Evolutionary conservation across 352 stramenopile genomes (phyloP).

Genomic region (Phytophthora pisi): DNA sequence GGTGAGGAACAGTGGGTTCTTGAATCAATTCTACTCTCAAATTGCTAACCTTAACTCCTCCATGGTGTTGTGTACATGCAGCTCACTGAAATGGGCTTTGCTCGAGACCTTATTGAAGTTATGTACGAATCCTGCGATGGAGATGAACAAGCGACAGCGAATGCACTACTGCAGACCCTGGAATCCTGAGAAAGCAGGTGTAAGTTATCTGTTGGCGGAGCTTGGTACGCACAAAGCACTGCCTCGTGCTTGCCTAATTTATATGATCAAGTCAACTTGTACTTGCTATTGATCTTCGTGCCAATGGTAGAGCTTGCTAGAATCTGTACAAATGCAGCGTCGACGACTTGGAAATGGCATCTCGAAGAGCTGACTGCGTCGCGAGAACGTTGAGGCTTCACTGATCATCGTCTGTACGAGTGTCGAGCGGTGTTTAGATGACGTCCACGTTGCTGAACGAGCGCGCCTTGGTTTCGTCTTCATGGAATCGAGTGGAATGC

Average conservation of each 20-base stretch:
- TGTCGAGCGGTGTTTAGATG: neutral
- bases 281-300: neutral
- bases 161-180: slow-evolving; percentile 65
- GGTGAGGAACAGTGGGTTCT: slow-evolving; percentile 28
- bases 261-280: neutral
- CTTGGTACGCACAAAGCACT: neutral
- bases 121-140: slow-evolving; percentile 70
- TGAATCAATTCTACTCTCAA: neutral
- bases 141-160: slow-evolving; percentile 59
- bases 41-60: neutral
- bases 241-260: neutral
- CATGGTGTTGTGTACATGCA: slow-evolving; percentile 21
- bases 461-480: slow-evolving; percentile 22
- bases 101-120: slow-evolving; percentile 45
- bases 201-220: neutral
- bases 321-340: neutral
- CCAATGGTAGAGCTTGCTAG: too few species aligned
- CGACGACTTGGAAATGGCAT: neutral
- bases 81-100: slow-evolving; percentile 70
- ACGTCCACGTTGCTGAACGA: slow-evolving; percentile 22
- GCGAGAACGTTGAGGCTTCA: too few species aligned
- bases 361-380: too few species aligned
- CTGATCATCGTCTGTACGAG: slow-evolving; percentile 2
- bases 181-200: slow-evolving; percentile 22
- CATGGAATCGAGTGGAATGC: neutral